Percentiles rank a stretch among this genome's conserved stretches.
These are phyloP conservation scores for Tuber melanosporum DNA, from an alignment of 495 filamentous ascomycete genomes.

Conservation along the genomic window DNA sequence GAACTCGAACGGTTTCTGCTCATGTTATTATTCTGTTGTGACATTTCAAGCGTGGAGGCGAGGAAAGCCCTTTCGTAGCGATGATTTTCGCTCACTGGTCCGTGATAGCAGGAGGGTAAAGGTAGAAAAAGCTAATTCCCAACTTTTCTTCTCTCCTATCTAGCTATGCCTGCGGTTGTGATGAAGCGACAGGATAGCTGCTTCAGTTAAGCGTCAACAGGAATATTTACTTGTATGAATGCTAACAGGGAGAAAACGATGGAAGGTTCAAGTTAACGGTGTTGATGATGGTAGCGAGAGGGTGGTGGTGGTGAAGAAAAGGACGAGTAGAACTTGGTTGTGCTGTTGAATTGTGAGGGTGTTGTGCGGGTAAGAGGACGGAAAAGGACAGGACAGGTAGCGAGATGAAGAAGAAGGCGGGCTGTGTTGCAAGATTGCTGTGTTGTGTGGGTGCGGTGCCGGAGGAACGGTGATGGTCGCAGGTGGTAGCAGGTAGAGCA, in stretches of 20 bases:
- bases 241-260: constrained; percentile 13
- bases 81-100: not conserved
- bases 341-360: not conserved
- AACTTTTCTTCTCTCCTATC: not conserved
- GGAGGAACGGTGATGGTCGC: not conserved
- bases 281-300: constrained; percentile 22
- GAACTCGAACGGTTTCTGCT: constrained; percentile 37
- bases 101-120: not conserved
- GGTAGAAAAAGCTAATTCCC: not conserved
- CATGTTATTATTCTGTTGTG: constrained; percentile 34
- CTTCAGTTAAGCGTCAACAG: not conserved
- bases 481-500: not conserved
- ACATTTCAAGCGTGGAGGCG: constrained; percentile 35
- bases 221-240: not conserved
- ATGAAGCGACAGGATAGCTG: not conserved
- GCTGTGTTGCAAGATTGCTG: constrained; percentile 3
- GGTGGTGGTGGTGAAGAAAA: constrained; percentile 25
- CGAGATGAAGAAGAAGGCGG: not conserved
- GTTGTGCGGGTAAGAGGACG: not conserved
- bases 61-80: not conserved
- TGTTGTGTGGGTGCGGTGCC: not conserved
- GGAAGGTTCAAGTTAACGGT: constrained; percentile 14
- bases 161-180: not conserved
- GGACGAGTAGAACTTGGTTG: constrained; percentile 12
- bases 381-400: constrained; percentile 1